These are phyloP conservation scores for Pulveroboletus sp. DNA, from an alignment of 768 basidiomycete species.

Conservation along the genomic window DNA sequence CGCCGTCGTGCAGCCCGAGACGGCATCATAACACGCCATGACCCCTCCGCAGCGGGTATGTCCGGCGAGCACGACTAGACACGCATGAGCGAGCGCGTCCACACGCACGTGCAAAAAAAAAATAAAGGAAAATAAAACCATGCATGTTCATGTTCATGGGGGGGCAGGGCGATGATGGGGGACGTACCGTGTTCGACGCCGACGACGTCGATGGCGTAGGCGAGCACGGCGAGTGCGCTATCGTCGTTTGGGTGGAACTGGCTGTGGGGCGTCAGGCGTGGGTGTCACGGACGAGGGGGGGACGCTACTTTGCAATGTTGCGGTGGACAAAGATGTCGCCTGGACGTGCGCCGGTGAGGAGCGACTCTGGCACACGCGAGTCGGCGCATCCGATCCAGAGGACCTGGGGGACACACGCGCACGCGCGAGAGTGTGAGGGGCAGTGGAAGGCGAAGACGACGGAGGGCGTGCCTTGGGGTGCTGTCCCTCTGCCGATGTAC, in stretches of 20 bases:
- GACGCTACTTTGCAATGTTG: constrained; percentile 80
- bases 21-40: constrained; percentile 47
- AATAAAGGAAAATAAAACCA: no score
- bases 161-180: no score
- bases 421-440: no score
- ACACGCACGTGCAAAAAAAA: no score
- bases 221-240: constrained; percentile 65
- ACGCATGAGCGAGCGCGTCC: background rate
- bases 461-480: constrained; percentile 52
- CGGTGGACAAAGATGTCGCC: constrained; percentile 87
- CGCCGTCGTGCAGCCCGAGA: background rate
- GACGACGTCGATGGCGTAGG: constrained; percentile 66
- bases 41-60: constrained; percentile 84
- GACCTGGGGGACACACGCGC: constrained; percentile 50
- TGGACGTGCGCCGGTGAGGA: constrained; percentile 66
- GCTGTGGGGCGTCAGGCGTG: constrained; percentile 21
- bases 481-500: constrained; percentile 57
- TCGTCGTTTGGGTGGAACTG: constrained; percentile 72
- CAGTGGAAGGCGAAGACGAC: no score
- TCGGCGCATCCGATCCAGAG: constrained; percentile 86
- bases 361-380: constrained; percentile 82
- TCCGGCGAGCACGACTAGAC: constrained; percentile 71
- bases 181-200: constrained; percentile 73
- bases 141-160: no score
- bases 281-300: no score